Percentiles rank a stretch among this genome's conserved stretches.
phyloP scores from a whole-genome alignment of 2,329 filamentous ascomycete species.

The Talaromyces sp. region DNA sequence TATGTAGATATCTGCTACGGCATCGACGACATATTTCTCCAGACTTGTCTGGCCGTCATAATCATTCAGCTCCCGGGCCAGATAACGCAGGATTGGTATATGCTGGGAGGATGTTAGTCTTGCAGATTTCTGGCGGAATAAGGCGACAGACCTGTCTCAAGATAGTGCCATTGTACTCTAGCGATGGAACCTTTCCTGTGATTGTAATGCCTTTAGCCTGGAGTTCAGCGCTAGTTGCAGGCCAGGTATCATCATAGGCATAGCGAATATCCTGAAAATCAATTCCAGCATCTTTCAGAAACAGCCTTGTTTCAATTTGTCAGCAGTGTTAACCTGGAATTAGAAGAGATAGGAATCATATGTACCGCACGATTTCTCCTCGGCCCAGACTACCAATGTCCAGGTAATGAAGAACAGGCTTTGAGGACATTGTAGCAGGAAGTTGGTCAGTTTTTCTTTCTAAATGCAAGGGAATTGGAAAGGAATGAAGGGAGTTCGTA shows the following conservation, averaged over 20 bases:
- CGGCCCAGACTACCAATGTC: conserved; percentile 1
- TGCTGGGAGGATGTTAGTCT: not conserved
- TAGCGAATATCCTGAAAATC: not conserved
- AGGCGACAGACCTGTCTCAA: not conserved
- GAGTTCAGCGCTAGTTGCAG: not conserved
- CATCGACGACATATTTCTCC: conserved; percentile 9
- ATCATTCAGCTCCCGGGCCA: not conserved
- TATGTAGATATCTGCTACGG: conserved; percentile 4
- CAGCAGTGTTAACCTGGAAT: not conserved
- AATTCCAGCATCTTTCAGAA: conserved; percentile 6
- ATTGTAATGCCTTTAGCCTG: not conserved
- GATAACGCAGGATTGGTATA: not conserved
- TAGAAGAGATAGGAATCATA: not conserved
- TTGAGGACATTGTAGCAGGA: not conserved
- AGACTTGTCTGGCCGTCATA: conserved; percentile 7
- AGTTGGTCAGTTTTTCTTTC: not conserved
- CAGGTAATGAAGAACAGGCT: conserved; percentile 4
- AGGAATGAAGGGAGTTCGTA: no score
- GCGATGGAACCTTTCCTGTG: not conserved
- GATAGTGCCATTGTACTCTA: conserved; percentile 1
- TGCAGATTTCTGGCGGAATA: not conserved
- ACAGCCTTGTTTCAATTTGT: not conserved
- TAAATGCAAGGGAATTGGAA: not conserved
- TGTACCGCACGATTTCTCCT: not conserved
- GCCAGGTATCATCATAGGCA: conserved; percentile 1